Percentiles rank a stretch among this genome's conserved stretches.
Evolutionary conservation across 106 monocot genomes (phyloP).

Genomic region (Dendrobium chrysotoxum): DNA sequence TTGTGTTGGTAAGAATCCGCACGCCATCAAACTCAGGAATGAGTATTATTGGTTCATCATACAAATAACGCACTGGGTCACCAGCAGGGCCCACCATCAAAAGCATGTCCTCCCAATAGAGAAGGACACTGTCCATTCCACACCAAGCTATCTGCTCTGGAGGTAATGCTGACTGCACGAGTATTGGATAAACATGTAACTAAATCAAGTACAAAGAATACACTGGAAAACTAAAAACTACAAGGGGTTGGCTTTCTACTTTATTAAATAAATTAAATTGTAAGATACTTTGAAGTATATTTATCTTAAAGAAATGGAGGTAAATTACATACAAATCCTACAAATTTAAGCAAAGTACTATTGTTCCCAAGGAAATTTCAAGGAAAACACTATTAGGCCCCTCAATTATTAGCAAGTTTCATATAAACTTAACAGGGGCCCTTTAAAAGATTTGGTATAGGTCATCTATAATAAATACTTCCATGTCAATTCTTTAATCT

Average conservation of each 20-base stretch:
- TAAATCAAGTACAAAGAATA: neutral
- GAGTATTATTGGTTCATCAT: conserved; percentile 84
- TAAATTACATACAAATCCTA: neutral
- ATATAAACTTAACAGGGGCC: neutral
- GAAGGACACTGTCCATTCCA: conserved; percentile 91
- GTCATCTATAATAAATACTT: neutral
- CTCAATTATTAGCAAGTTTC: neutral
- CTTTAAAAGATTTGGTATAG: neutral
- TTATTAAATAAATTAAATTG: neutral
- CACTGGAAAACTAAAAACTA: neutral
- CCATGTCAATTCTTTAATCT: neutral
- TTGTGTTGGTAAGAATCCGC: conserved; percentile 83
- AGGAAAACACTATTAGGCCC: neutral
- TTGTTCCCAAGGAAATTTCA: neutral
- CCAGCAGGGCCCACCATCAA: conserved; percentile 93
- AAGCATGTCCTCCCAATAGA: conserved; percentile 89
- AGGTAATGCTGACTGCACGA: conserved; percentile 63
- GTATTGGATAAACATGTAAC: neutral
- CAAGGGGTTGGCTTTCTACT: neutral
- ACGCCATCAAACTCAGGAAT: conserved; percentile 98
- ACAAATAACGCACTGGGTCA: conserved; percentile 74
- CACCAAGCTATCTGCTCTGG: conserved; percentile 98
- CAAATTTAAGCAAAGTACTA: neutral
- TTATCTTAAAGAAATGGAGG: neutral
- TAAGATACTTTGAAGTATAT: neutral